Evolutionary conservation across 345 rosid genomes (phyloP), one percentile per base, ranked within the genome.

Genomic region (Sisymbrium altissimum): DNA sequence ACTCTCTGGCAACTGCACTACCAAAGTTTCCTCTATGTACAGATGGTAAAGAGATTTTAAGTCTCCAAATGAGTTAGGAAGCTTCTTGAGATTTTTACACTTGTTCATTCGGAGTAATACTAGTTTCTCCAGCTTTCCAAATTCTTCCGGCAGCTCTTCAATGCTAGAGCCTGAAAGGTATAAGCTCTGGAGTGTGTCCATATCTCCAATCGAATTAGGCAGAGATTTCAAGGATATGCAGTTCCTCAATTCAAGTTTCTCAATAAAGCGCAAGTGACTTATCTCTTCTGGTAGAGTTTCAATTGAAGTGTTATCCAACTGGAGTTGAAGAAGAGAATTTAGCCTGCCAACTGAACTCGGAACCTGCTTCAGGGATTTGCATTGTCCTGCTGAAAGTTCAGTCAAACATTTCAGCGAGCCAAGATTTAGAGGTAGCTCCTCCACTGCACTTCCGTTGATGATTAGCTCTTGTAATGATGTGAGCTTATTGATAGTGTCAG

Each of bases 111-210:
- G 25, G 14, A 72, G 73, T 9, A 2, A 0, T 1, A 58, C 73
- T 5, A 78, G 58, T 6, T 23, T 78, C 36, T 72, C 64, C 44
- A 78, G 56, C 64, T 66, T 66, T 3, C 64, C 77, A 49, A 78
- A 71, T 0, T 0, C 5, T 32, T 66, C 36, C 0, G 81, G 81
- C 0, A 78, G 43, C 5, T 72, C 3, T 54, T 71, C 81, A 32
- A 71, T 71, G 68, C 19, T 58, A 17, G 73, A 77, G 48, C 73
- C 81, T 39, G 1, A 18, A 9, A 77, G 73, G 59, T 38, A 0
- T 58, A 77, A 65, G 14, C 57, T 57, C 2, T 41, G 6, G 9
- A 78, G 81, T 39, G 81, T 71, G 33, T 66, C 81, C 73, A 78
- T 39, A 9, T 25, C 33, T 35, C 43, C 13, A 4, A 78, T 65